These are phyloP conservation scores for Fusarium sp. DNA, from an alignment of 2,329 filamentous ascomycete genomes.

Conservation along the genomic window DNA sequence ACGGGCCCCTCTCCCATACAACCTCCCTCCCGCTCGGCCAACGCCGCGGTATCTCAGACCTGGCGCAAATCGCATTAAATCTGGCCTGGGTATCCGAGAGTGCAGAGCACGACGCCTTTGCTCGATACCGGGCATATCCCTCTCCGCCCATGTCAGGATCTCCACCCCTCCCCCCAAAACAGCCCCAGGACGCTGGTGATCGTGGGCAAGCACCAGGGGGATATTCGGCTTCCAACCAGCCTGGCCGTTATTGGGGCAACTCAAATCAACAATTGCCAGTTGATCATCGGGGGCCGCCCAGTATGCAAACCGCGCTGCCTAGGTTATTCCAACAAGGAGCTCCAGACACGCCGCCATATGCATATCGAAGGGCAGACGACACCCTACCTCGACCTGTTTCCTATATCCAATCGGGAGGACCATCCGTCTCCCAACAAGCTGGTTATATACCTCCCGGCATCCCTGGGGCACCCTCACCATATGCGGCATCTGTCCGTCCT, in stretches of 20 bases:
- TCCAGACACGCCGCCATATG: slow-evolving; percentile 37
- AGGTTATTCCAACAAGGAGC: slow-evolving; percentile 46
- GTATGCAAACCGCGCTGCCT: slow-evolving; percentile 41
- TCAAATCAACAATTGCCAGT: slow-evolving; percentile 42
- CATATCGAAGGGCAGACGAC: slow-evolving; percentile 44
- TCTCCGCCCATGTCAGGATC: slow-evolving; percentile 81
- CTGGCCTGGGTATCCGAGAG: slow-evolving; percentile 60
- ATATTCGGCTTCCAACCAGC: slow-evolving; percentile 56
- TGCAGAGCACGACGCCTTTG: slow-evolving; percentile 62
- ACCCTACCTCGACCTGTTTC: slow-evolving; percentile 39
- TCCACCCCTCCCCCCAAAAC: slow-evolving; percentile 69
- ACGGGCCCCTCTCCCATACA: slow-evolving; percentile 55
- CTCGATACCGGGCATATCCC: slow-evolving; percentile 71
- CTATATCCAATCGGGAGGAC: slow-evolving; percentile 37
- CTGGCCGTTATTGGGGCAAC: slow-evolving; percentile 63
- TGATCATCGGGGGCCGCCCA: slow-evolving; percentile 40
- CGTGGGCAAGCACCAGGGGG: slow-evolving; percentile 59
- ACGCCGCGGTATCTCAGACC: slow-evolving; percentile 67
- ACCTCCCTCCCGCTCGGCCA: slow-evolving; percentile 64
- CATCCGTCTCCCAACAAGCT: slow-evolving; percentile 32
- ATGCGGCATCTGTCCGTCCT: slow-evolving; percentile 46
- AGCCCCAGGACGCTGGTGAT: slow-evolving; percentile 67
- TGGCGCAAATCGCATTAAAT: slow-evolving; percentile 64
- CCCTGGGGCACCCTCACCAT: slow-evolving; percentile 32
- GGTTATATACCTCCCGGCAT: slow-evolving; percentile 38